Evolutionary conservation across 2,329 filamentous ascomycete genomes (phyloP).

Genomic region (Neonectria ditissima): DNA sequence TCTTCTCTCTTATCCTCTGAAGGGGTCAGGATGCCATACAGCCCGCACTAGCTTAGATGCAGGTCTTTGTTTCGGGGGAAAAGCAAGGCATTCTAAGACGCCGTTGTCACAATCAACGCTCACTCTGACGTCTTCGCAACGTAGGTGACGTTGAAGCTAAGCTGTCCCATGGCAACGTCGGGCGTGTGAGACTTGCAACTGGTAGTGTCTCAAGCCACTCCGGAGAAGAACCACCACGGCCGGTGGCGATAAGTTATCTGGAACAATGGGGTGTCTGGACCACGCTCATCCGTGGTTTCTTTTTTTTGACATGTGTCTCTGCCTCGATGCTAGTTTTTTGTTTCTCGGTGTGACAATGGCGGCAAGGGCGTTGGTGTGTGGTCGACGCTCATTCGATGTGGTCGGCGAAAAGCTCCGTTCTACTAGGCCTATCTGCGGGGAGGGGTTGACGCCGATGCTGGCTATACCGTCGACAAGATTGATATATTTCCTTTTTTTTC

Average conservation of each 20-base stretch:
- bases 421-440: constrained; percentile 1
- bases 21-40: constrained; percentile 1
- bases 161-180: constrained; percentile 8
- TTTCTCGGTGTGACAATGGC: constrained; percentile 6
- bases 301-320: constrained; percentile 10
- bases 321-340: neutral
- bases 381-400: constrained; percentile 5
- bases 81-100: constrained; percentile 12
- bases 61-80: constrained; percentile 16
- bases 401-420: constrained; percentile 18
- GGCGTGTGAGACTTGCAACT: constrained; percentile 20
- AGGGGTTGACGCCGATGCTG: neutral
- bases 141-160: neutral
- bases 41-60: constrained; percentile 3
- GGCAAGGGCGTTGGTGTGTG: constrained; percentile 19
- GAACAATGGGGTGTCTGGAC: constrained; percentile 18
- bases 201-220: constrained; percentile 11
- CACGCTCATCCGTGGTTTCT: constrained; percentile 14
- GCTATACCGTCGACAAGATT: constrained; percentile 2
- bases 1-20: constrained; percentile 7
- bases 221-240: neutral
- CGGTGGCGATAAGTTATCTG: constrained; percentile 21
- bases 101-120: constrained; percentile 10
- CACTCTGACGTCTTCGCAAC: neutral
- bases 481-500: constrained; percentile 1